These are phyloP conservation scores for Metarhizium anisopliae DNA, from an alignment of 2,329 filamentous ascomycete genomes.

Conservation along the genomic window DNA sequence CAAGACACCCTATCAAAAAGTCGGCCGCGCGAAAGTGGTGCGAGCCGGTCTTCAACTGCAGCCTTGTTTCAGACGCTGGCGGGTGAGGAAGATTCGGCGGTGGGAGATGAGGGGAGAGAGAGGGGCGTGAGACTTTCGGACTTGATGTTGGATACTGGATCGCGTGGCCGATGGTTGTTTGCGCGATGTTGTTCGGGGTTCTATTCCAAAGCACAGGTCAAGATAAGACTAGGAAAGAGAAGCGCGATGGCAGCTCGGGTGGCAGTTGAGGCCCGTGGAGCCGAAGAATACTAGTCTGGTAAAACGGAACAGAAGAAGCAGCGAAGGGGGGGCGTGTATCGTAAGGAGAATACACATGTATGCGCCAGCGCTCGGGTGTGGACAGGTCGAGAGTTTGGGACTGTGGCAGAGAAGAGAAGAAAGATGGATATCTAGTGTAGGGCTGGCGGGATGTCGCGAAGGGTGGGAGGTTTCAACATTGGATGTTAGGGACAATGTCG, in stretches of 20 bases:
- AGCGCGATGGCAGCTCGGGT: not conserved
- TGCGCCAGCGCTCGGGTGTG: not conserved
- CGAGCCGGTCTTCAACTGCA: slow-evolving; percentile 1
- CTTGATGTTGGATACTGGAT: not conserved
- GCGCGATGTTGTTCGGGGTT: not conserved
- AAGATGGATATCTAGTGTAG: not conserved
- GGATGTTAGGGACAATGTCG: not conserved
- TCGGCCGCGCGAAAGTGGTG: slow-evolving; percentile 3
- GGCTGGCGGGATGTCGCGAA: slow-evolving; percentile 3
- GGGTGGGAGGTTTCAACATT: not conserved
- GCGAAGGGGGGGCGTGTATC: not conserved
- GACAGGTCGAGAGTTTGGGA: not conserved
- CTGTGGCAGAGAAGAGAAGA: not conserved
- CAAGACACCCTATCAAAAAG: slow-evolving; percentile 6
- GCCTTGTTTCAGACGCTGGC: slow-evolving; percentile 3
- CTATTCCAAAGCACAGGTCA: not conserved
- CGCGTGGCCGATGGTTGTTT: not conserved
- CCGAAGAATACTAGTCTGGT: not conserved
- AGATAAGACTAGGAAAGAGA: not conserved
- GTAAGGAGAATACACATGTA: not conserved
- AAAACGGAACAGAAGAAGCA: not conserved
- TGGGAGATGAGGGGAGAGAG: not conserved
- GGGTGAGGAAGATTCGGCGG: not conserved
- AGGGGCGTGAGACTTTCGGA: not conserved
- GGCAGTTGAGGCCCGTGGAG: not conserved